phyloP scores from a whole-genome alignment of 805 yeast species.

The Ogataea zsoltii region DNA sequence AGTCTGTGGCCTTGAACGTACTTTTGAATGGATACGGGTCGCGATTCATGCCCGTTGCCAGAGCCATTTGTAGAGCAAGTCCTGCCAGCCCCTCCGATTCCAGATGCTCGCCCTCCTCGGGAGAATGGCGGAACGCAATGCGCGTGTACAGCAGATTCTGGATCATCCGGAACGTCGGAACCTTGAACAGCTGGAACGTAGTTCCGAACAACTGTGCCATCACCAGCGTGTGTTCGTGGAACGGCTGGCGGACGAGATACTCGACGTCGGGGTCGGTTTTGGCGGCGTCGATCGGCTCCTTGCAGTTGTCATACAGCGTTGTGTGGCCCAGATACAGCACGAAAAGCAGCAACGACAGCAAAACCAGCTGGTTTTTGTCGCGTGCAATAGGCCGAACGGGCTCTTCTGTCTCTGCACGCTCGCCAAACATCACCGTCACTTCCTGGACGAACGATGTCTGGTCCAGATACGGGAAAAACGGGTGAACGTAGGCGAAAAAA shows the following conservation, averaged over 20 bases:
- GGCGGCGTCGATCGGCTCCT: constrained; percentile 30
- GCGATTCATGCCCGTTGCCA: constrained; percentile 46
- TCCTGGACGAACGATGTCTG: constrained; percentile 35
- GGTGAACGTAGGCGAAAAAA: constrained; percentile 45
- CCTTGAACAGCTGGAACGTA: constrained; percentile 41
- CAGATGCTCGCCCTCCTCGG: constrained; percentile 47
- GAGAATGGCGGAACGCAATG: constrained; percentile 43
- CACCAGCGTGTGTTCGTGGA: constrained; percentile 38
- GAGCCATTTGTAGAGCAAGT: constrained; percentile 44
- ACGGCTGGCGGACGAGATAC: constrained; percentile 41
- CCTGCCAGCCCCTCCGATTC: constrained; percentile 42
- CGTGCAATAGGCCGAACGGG: constrained; percentile 34
- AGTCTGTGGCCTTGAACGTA: constrained; percentile 29
- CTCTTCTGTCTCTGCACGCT: constrained; percentile 30
- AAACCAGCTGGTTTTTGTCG: constrained; percentile 42
- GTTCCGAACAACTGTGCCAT: constrained; percentile 42
- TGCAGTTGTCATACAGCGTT: constrained; percentile 33
- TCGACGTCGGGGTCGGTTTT: constrained; percentile 29
- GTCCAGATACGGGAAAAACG: constrained; percentile 50
- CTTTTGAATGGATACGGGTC: constrained; percentile 40
- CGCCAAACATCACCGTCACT: constrained; percentile 38
- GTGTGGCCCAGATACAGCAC: constrained; percentile 44
- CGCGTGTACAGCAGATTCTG: constrained; percentile 45
- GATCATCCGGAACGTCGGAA: constrained; percentile 40
- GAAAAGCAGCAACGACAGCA: constrained; percentile 41